phyloP scores from a whole-genome alignment of 2,329 filamentous ascomycete genomes.

The Diaporthe aspalathi region DNA sequence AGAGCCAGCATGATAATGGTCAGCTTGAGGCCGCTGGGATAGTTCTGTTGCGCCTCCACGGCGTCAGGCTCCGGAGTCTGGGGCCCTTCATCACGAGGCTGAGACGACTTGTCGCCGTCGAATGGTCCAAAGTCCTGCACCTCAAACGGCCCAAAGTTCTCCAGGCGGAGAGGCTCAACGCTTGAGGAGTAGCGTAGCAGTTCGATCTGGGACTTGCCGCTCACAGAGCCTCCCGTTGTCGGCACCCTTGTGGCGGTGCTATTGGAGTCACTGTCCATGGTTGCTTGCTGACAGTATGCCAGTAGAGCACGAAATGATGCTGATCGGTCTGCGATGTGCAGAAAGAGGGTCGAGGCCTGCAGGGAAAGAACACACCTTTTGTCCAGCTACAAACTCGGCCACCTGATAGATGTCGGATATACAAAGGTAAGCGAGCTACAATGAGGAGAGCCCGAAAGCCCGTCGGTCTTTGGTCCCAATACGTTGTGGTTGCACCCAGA shows the following conservation, averaged over 20 bases:
- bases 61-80: not conserved
- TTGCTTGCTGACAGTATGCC: not conserved
- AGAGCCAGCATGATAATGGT: slow-evolving; percentile 54
- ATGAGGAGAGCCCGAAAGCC: not conserved
- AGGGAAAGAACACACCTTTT: not conserved
- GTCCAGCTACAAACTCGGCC: not conserved
- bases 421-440: not conserved
- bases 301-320: not conserved
- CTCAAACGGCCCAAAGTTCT: not conserved
- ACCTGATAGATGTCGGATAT: not conserved
- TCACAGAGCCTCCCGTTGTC: not conserved
- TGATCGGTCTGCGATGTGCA: not conserved
- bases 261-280: not conserved
- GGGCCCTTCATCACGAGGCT: not conserved
- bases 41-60: slow-evolving; percentile 46
- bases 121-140: not conserved
- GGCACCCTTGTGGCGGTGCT: slow-evolving; percentile 1
- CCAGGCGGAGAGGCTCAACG: not conserved
- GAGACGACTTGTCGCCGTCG: not conserved
- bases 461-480: too few relatives aligned
- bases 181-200: not conserved
- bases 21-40: slow-evolving; percentile 50
- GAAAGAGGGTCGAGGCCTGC: not conserved
- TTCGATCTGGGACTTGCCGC: not conserved
- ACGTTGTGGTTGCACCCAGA: not conserved